These are phyloP conservation scores for Pythium chondricola DNA, from an alignment of 352 stramenopile species.

Conservation along the genomic window DNA sequence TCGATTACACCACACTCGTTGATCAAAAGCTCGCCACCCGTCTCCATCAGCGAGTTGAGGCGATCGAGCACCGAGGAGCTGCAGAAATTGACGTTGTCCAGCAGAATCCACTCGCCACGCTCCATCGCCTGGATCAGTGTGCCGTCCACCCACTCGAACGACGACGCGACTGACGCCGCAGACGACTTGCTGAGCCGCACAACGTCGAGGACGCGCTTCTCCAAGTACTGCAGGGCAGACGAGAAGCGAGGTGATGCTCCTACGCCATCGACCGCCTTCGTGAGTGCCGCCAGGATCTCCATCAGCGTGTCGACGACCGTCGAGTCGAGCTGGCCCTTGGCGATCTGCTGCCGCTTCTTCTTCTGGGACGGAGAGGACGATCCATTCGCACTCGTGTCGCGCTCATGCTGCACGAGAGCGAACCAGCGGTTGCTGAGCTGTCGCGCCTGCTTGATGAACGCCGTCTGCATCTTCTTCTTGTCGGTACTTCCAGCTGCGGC, in stretches of 20 bases:
- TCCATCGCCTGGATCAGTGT: conserved; percentile 97
- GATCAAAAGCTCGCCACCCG: conserved; percentile 94
- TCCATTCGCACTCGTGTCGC: conserved; percentile 7
- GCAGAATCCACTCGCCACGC: conserved; percentile 97
- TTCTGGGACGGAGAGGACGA: conserved; percentile 1
- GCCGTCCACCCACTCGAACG: conserved; percentile 99
- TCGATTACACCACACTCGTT: conserved; percentile 96
- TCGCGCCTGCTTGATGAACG: conserved; percentile 19
- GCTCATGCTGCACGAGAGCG: conserved; percentile 18
- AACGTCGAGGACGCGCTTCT: conserved; percentile 18
- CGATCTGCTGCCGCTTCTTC: conserved; percentile 40
- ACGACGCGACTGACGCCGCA: conserved; percentile 56
- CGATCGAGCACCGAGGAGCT: conserved; percentile 98
- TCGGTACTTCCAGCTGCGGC: conserved; percentile 8
- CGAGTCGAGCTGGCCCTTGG: conserved; percentile 63
- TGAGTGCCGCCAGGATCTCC: conserved; percentile 33
- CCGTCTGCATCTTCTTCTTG: background rate
- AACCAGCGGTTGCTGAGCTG: conserved; percentile 27
- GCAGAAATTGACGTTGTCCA: conserved; percentile 99
- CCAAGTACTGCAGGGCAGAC: conserved; percentile 1
- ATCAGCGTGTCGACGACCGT: conserved; percentile 50
- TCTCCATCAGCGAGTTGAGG: conserved; percentile 99
- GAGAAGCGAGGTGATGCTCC: background rate
- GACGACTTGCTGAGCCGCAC: conserved; percentile 56
- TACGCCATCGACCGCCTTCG: conserved; percentile 20